Conservation (phyloP, 2,329 filamentous ascomycete species). For the Thelonectria blattea region DNA sequence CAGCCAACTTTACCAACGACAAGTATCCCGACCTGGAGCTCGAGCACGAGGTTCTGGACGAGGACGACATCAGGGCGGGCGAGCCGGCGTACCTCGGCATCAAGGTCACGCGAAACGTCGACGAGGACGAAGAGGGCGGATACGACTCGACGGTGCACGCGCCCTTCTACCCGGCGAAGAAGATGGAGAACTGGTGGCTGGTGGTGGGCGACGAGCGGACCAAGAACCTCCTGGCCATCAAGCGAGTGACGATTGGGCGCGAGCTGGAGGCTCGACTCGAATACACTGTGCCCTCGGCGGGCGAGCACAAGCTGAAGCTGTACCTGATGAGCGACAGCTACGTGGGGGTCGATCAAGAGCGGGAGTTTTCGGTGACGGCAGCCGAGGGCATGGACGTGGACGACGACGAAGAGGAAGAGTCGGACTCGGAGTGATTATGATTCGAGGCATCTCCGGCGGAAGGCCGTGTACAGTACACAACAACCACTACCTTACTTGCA, state of each 20-base stretch:
- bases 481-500: constrained; percentile 34
- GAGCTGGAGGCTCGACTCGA: constrained; percentile 82
- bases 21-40: constrained; percentile 96
- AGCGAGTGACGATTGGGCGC: constrained; percentile 85
- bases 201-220: constrained; percentile 92
- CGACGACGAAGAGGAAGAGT: constrained; percentile 79
- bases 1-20: constrained; percentile 93
- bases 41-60: constrained; percentile 84
- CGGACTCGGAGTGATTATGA: constrained; percentile 48
- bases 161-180: constrained; percentile 89
- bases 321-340: constrained; percentile 98
- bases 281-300: constrained; percentile 83
- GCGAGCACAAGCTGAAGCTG: constrained; percentile 85
- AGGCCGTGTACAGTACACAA: constrained; percentile 36
- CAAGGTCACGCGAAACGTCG: constrained; percentile 82
- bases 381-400: constrained; percentile 96
- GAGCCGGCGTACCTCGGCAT: constrained; percentile 83
- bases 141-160: constrained; percentile 87
- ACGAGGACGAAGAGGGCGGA: constrained; percentile 66
- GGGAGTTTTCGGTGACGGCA: constrained; percentile 82
- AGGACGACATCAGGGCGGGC: constrained; percentile 79
- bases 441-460: constrained; percentile 24
- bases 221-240: constrained; percentile 88
- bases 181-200: constrained; percentile 99
- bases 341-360: constrained; percentile 94